Conservation (phyloP, 2,329 filamentous ascomycete species). For the Hypoxylon sp. region DNA sequence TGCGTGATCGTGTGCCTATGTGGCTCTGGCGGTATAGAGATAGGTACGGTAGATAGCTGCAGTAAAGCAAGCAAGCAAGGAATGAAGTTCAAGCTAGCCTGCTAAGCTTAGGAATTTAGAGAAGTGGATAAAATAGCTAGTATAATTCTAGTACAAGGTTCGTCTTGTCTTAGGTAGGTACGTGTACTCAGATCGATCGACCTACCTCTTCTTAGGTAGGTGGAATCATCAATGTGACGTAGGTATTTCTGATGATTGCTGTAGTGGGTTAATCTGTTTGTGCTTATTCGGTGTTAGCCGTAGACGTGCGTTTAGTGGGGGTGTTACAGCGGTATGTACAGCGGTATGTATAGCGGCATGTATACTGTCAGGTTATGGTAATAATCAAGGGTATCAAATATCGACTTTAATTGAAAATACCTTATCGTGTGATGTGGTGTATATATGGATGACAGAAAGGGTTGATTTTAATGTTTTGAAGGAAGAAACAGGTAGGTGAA, state of each 20-base stretch:
- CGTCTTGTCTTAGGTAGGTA: constrained; percentile 22
- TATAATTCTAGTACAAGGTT: not conserved
- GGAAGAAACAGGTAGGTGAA: constrained; percentile 3
- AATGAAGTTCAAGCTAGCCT: constrained; percentile 1
- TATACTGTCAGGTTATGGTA: constrained; percentile 12
- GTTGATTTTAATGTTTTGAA: not conserved
- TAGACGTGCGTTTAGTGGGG: constrained; percentile 10
- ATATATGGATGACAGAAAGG: not conserved
- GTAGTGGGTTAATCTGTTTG: constrained; percentile 10
- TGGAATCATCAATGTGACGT: constrained; percentile 42
- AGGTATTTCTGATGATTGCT: constrained; percentile 25
- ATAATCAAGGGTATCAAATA: constrained; percentile 14
- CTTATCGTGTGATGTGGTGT: not conserved
- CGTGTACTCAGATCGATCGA: constrained; percentile 15
- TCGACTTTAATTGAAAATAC: not conserved
- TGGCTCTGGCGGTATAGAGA: constrained; percentile 28
- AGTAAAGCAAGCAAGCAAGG: not conserved
- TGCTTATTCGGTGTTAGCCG: not conserved
- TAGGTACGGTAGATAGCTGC: constrained; percentile 11
- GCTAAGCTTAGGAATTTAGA: constrained; percentile 19
- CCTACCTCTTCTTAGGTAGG: constrained; percentile 24
- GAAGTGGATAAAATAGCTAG: constrained; percentile 29
- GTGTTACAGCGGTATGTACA: constrained; percentile 7
- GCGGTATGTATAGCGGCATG: constrained; percentile 1
- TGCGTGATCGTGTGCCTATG: constrained; percentile 35